phyloP scores from a whole-genome alignment of 805 yeast species.

The Debaryomyces tyrocola region DNA sequence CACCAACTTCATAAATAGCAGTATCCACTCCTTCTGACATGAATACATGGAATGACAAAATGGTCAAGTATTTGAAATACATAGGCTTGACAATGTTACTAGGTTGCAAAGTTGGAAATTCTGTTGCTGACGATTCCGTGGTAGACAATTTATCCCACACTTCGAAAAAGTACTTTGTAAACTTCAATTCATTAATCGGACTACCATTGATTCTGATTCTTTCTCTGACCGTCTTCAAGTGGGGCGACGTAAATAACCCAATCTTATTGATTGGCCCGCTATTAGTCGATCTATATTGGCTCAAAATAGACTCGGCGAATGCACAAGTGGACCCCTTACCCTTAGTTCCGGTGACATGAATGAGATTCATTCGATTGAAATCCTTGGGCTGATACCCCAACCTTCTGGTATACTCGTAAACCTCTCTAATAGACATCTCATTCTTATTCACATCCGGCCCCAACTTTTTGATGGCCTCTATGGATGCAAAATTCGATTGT shows the following conservation, averaged over 20 bases:
- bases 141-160: slow-evolving; percentile 80
- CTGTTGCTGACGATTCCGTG: slow-evolving; percentile 52
- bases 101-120: slow-evolving; percentile 68
- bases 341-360: slow-evolving; percentile 96
- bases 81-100: slow-evolving; percentile 76
- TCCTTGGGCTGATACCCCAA: slow-evolving; percentile 53
- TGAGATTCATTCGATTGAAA: slow-evolving; percentile 70
- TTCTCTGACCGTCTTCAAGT: slow-evolving; percentile 88
- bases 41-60: slow-evolving; percentile 89
- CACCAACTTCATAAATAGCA: slow-evolving; percentile 96
- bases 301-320: slow-evolving; percentile 77
- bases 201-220: slow-evolving; percentile 84
- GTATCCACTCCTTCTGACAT: slow-evolving; percentile 86
- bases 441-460: slow-evolving; percentile 59
- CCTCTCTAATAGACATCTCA: slow-evolving; percentile 76
- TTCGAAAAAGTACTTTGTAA: slow-evolving; percentile 88
- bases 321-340: slow-evolving; percentile 99
- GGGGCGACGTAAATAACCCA: slow-evolving; percentile 97
- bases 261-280: slow-evolving; percentile 52
- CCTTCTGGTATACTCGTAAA: slow-evolving; percentile 48
- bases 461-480: slow-evolving; percentile 75
- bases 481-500: slow-evolving; percentile 88
- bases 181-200: slow-evolving; percentile 78
- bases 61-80: slow-evolving; percentile 87
- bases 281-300: slow-evolving; percentile 49